phyloP scores from a whole-genome alignment of 2,329 filamentous ascomycete genomes.

The Talaromyces atroroseus region DNA sequence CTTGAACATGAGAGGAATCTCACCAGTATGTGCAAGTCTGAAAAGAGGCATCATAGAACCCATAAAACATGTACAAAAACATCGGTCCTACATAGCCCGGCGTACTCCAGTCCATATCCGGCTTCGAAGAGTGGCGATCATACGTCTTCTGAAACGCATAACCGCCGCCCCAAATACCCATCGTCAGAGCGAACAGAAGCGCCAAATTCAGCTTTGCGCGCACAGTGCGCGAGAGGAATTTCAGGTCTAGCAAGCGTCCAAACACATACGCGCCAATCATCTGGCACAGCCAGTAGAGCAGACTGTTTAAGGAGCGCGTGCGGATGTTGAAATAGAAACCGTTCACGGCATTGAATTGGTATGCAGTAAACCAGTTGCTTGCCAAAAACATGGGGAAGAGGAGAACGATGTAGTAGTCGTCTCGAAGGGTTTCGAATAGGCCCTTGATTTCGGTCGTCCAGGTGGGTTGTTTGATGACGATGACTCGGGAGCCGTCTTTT shows the following conservation, averaged over 20 bases:
- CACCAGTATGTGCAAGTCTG: slow-evolving; percentile 88
- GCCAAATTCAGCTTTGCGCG: slow-evolving; percentile 62
- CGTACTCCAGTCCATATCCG: slow-evolving; percentile 59
- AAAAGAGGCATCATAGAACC: slow-evolving; percentile 83
- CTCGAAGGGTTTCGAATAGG: slow-evolving; percentile 65
- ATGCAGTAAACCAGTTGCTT: slow-evolving; percentile 75
- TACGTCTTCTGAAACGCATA: slow-evolving; percentile 68
- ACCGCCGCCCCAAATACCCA: slow-evolving; percentile 77
- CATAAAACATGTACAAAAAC: slow-evolving; percentile 87
- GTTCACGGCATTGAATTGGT: slow-evolving; percentile 73
- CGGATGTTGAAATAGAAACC: slow-evolving; percentile 65
- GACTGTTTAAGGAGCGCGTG: slow-evolving; percentile 68
- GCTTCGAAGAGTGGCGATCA: slow-evolving; percentile 39
- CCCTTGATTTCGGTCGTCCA: slow-evolving; percentile 75
- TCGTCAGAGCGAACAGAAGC: slow-evolving; percentile 62
- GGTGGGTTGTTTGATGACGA: slow-evolving; percentile 84
- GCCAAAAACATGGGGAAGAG: slow-evolving; percentile 79
- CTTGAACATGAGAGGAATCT: slow-evolving; percentile 18
- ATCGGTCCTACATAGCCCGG: slow-evolving; percentile 69
- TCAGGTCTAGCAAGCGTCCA: slow-evolving; percentile 64
- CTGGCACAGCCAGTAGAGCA: slow-evolving; percentile 74
- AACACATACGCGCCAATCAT: slow-evolving; percentile 70
- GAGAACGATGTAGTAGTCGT: slow-evolving; percentile 66
- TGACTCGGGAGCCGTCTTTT: slow-evolving; percentile 70
- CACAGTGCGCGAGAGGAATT: slow-evolving; percentile 54